Evolutionary conservation across 768 basidiomycete genomes (phyloP).

Genomic region (Serendipita vermifera): DNA sequence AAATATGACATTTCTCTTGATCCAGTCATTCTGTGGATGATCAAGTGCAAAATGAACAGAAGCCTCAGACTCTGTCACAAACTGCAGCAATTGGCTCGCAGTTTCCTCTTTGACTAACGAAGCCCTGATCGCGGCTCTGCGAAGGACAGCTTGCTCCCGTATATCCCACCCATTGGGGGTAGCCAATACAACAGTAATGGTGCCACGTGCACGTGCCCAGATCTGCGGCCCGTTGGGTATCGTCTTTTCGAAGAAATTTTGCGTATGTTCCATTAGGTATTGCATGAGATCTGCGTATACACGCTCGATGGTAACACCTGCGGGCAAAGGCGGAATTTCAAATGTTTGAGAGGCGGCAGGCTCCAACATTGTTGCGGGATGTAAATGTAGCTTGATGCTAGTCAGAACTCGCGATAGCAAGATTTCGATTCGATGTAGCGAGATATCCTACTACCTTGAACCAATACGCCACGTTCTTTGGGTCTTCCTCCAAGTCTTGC

Average conservation of each 20-base stretch:
- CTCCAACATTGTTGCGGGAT: background rate
- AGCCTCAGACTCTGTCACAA: slow-evolving; percentile 43
- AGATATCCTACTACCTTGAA: no score
- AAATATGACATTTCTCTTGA: slow-evolving; percentile 18
- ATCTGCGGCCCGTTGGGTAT: slow-evolving; percentile 11
- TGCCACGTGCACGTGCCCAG: background rate
- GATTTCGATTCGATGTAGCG: no score
- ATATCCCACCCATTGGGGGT: slow-evolving; percentile 40
- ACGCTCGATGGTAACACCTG: slow-evolving; percentile 29
- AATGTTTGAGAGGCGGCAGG: background rate
- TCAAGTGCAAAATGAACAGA: slow-evolving; percentile 37
- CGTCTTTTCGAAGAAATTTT: slow-evolving; percentile 31
- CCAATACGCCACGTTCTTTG: background rate
- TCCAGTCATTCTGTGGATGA: slow-evolving; percentile 22
- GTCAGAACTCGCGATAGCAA: no score
- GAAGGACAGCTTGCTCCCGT: slow-evolving; percentile 31
- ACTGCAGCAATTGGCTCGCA: slow-evolving; percentile 29
- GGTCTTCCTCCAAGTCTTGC: background rate
- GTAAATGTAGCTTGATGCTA: no score
- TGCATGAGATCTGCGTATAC: slow-evolving; percentile 37
- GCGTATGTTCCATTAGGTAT: slow-evolving; percentile 34
- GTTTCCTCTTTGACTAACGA: slow-evolving; percentile 27
- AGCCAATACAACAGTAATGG: slow-evolving; percentile 32
- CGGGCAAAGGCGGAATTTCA: slow-evolving; percentile 33
- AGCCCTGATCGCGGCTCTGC: slow-evolving; percentile 32